phyloP scores from a whole-genome alignment of 1,284 basidiomycete genomes.

The Sanghuangporus weigelae region DNA sequence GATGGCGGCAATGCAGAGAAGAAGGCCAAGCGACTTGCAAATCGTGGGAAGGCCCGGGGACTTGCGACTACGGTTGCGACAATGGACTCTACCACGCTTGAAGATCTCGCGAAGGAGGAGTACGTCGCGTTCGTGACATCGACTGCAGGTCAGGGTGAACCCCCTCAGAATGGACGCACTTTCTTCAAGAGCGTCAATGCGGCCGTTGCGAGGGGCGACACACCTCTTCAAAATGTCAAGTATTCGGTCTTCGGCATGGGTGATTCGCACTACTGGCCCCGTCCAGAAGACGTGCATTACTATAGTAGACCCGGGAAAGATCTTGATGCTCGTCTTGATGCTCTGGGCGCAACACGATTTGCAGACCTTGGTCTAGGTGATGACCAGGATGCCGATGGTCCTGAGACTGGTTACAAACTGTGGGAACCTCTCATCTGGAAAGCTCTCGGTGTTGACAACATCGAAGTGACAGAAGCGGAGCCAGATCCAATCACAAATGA shows the following conservation, averaged over 20 bases:
- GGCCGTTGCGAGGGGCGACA: constrained; percentile 52
- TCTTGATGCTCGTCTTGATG: constrained; percentile 72
- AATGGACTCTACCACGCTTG: constrained; percentile 76
- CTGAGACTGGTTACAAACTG: constrained; percentile 91
- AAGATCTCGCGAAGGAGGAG: constrained; percentile 70
- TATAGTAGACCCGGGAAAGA: constrained; percentile 98
- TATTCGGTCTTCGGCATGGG: constrained; percentile 93
- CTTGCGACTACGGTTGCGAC: constrained; percentile 69
- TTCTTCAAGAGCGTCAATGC: constrained; percentile 86
- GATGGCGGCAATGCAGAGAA: constrained; percentile 97
- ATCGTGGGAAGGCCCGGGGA: constrained; percentile 82
- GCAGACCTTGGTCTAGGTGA: constrained; percentile 84
- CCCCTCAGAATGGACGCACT: constrained; percentile 92
- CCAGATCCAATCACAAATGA: constrained; percentile 98
- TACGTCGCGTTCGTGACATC: constrained; percentile 89
- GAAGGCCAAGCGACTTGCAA: constrained; percentile 84
- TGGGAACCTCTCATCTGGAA: constrained; percentile 97
- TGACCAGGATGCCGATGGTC: constrained; percentile 96
- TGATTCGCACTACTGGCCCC: constrained; percentile 99
- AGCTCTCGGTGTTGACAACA: constrained; percentile 84
- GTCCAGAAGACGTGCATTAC: constrained; percentile 92
- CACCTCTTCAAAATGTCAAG: constrained; percentile 56
- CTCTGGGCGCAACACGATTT: constrained; percentile 72
- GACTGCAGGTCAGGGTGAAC: constrained; percentile 98
- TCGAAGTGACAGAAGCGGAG: constrained; percentile 90